Percentiles rank a stretch among this genome's conserved stretches.
Conservation (phyloP, 116 monocot species). For the Posidonia oceanica region DNA sequence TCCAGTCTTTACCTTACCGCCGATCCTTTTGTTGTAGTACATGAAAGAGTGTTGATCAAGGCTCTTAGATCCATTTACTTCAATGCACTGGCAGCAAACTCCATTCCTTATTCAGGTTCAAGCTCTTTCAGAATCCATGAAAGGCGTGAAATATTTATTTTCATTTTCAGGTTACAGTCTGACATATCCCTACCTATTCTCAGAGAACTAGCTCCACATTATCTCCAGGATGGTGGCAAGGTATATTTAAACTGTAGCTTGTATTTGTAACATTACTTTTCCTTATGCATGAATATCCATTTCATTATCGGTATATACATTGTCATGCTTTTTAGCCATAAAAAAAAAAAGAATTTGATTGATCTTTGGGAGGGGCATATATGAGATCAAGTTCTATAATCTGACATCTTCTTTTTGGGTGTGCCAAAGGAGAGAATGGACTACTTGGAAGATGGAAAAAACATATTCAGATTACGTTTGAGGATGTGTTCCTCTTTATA, state of each 20-base stretch:
- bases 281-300: background rate
- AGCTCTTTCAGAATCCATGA: background rate
- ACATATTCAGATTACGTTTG: constrained; percentile 72
- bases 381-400: background rate
- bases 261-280: background rate
- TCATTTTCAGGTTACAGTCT: constrained; percentile 43
- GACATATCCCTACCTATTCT: constrained; percentile 83
- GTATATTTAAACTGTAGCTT: constrained; percentile 20
- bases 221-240: constrained; percentile 86
- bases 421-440: constrained; percentile 72
- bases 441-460: constrained; percentile 93
- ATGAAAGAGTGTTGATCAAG: too few relatives aligned
- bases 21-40: too few relatives aligned
- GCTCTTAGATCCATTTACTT: too few relatives aligned
- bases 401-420: constrained; percentile 4
- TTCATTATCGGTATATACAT: background rate
- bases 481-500: constrained; percentile 77
- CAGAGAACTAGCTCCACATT: constrained; percentile 84
- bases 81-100: too few relatives aligned
- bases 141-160: background rate
- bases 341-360: too few relatives aligned
- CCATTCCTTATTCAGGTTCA: background rate
- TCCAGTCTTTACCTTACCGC: too few relatives aligned
- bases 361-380: too few relatives aligned
- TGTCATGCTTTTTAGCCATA: background rate